Base-by-base conservation (phyloP, 495 filamentous ascomycete genomes). In the Pyrenula aspistea region DNA sequence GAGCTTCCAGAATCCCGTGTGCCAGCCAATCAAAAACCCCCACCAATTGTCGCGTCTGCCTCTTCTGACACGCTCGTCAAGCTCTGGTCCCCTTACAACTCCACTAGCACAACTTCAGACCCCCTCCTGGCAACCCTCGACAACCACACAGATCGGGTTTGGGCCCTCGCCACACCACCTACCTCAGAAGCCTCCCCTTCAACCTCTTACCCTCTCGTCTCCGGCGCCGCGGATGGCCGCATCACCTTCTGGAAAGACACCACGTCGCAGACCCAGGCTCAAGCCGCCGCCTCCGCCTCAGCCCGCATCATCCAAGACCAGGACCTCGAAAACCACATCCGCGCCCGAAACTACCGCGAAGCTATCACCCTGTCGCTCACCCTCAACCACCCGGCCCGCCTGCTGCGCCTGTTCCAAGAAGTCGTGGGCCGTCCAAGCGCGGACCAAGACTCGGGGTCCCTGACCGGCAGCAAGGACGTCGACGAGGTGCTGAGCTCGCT, bases 41-140 rank as follows among this genome's bases (percentile, higher is more conserved):
- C 60, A 61, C 76, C 76, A 57, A 78, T 91, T 24, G 77, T 96
- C 25, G 94, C 88, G 10, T 89, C 84, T 57, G 91, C 94, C 4
- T 94, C 88, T 25, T 92, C 90, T 50, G 93, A 99, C 70, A 91
- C 91, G n/a, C 75, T 99, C 3, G 89, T 99, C 51, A 99, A 97
- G 69, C 77, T 97, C 53, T 99, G 93, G 93, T 87, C 93, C 58
- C 83, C 86, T 8, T 72, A 75, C 57, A 77, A 68, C 10, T 52
- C 50, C 50, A 52, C 8, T 19, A 21, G 19, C 50, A 21, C 50
- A 52, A 78, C 76, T 60, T 68, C 65, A 1, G 89, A 91, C n/a
- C 93, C 97, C 68, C 77, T 81, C 2, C 86, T 87, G 51, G 82
- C 84, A 57, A 97, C 93, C 2, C 76, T 99, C 12, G 94, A 99